Conservation (phyloP, 139 green algal species). For the Axilococcus clingmanii region DNA sequence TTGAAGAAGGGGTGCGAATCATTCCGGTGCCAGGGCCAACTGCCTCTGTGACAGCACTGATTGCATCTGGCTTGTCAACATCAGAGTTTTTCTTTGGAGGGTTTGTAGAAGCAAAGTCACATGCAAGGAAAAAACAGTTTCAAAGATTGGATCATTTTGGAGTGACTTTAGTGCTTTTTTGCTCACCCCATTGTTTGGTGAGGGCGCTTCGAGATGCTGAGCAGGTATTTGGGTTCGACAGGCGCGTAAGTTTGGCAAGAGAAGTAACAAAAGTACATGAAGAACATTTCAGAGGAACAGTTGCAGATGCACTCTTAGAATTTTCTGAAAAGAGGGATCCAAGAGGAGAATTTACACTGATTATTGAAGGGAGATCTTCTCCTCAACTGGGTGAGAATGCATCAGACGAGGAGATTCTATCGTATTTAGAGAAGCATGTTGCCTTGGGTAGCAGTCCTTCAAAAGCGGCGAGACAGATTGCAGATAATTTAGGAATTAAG, state of each 20-base stretch:
- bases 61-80: slow-evolving; percentile 62
- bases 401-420: slow-evolving; percentile 7
- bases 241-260: slow-evolving; percentile 58
- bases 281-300: slow-evolving; percentile 58
- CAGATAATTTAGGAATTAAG: slow-evolving; percentile 18
- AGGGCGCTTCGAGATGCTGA: slow-evolving; percentile 31
- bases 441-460: slow-evolving; percentile 14
- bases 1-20: slow-evolving; percentile 25
- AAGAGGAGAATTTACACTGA: slow-evolving; percentile 56
- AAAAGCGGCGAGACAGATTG: slow-evolving; percentile 19
- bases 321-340: not conserved
- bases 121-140: slow-evolving; percentile 29
- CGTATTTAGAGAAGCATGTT: slow-evolving; percentile 14
- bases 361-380: slow-evolving; percentile 43
- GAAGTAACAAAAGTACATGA: slow-evolving; percentile 89
- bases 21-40: slow-evolving; percentile 73
- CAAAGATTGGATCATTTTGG: slow-evolving; percentile 7
- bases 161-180: slow-evolving; percentile 68
- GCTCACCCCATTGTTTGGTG: slow-evolving; percentile 60
- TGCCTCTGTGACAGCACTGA: slow-evolving; percentile 59
- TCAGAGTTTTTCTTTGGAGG: slow-evolving; percentile 65
- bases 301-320: slow-evolving; percentile 15
- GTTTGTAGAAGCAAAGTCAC: slow-evolving; percentile 69
- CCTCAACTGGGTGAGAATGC: not conserved
- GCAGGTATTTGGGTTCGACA: slow-evolving; percentile 39